Conservation (phyloP, 805 yeast species). For the Schwanniomyces pseudopolymorphus region DNA sequence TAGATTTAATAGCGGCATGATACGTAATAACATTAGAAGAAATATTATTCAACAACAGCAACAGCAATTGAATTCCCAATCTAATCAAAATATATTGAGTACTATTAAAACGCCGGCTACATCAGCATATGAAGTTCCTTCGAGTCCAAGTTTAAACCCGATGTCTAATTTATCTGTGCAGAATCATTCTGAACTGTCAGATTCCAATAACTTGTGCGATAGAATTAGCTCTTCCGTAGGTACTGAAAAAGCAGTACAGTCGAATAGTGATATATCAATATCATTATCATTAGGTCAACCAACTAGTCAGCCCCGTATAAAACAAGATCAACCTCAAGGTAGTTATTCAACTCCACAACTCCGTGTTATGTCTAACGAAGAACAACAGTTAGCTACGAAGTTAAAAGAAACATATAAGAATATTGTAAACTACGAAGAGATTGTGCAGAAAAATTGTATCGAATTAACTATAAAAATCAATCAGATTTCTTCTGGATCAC, state of each 20-base stretch:
- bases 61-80: background rate
- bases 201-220: constrained; percentile 30
- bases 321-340: constrained; percentile 11
- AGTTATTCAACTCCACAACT: constrained; percentile 12
- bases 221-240: background rate
- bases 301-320: constrained; percentile 6
- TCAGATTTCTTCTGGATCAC: constrained; percentile 38
- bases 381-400: constrained; percentile 65
- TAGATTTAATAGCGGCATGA: constrained; percentile 5
- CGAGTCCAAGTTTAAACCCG: constrained; percentile 34
- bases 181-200: constrained; percentile 41
- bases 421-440: constrained; percentile 65
- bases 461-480: constrained; percentile 53
- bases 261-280: constrained; percentile 1
- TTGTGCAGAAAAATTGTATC: constrained; percentile 68
- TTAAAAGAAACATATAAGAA: constrained; percentile 72
- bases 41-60: constrained; percentile 7
- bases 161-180: constrained; percentile 24
- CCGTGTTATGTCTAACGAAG: constrained; percentile 53
- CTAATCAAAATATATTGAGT: constrained; percentile 6
- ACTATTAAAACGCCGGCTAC: constrained; percentile 39
- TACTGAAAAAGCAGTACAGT: background rate
- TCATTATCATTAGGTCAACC: background rate
- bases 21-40: constrained; percentile 9
- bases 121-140: constrained; percentile 41